phyloP scores from a whole-genome alignment of 331 rosid species.

The Cydonia oblonga region DNA sequence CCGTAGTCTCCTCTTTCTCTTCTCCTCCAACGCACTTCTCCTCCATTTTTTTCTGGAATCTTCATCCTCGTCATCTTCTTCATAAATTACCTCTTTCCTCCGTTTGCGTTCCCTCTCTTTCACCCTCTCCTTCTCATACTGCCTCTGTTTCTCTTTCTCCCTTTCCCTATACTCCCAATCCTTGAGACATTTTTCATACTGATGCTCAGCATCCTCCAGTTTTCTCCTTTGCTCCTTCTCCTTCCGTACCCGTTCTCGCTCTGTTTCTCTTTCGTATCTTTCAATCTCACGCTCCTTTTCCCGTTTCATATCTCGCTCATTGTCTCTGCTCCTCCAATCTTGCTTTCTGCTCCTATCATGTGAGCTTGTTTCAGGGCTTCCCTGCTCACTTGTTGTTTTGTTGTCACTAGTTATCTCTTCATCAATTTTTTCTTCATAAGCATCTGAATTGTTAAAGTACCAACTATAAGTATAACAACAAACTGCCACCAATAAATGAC shows the following conservation, averaged over 20 bases:
- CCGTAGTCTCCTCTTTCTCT: slow-evolving; percentile 74
- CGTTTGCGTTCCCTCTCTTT: slow-evolving; percentile 88
- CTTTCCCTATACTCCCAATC: slow-evolving; percentile 98
- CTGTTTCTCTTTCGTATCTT: slow-evolving; percentile 95
- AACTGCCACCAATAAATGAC: not conserved
- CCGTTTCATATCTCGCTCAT: slow-evolving; percentile 75
- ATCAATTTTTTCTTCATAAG: slow-evolving; percentile 58
- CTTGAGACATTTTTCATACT: slow-evolving; percentile 67
- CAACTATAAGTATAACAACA: not conserved
- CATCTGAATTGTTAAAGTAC: slow-evolving; percentile 39
- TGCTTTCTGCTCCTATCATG: slow-evolving; percentile 75
- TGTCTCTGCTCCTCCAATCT: slow-evolving; percentile 69
- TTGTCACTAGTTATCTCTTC: slow-evolving; percentile 51
- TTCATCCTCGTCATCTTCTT: slow-evolving; percentile 90
- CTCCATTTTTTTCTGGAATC: slow-evolving; percentile 96
- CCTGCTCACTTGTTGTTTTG: slow-evolving; percentile 57
- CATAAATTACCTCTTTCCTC: slow-evolving; percentile 73
- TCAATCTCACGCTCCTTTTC: slow-evolving; percentile 94
- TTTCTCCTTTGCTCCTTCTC: slow-evolving; percentile 91
- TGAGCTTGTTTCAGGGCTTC: slow-evolving; percentile 57
- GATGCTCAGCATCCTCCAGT: slow-evolving; percentile 82
- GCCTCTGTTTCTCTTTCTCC: slow-evolving; percentile 81
- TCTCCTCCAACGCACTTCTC: slow-evolving; percentile 72
- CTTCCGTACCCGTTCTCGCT: slow-evolving; percentile 83
- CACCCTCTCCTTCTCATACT: slow-evolving; percentile 83